A percentile compares a stretch with the other conserved stretches of the same genome.
These are phyloP conservation scores for Euphorbia pulcherrima DNA, from an alignment of 345 rosid species.

Conservation along the genomic window DNA sequence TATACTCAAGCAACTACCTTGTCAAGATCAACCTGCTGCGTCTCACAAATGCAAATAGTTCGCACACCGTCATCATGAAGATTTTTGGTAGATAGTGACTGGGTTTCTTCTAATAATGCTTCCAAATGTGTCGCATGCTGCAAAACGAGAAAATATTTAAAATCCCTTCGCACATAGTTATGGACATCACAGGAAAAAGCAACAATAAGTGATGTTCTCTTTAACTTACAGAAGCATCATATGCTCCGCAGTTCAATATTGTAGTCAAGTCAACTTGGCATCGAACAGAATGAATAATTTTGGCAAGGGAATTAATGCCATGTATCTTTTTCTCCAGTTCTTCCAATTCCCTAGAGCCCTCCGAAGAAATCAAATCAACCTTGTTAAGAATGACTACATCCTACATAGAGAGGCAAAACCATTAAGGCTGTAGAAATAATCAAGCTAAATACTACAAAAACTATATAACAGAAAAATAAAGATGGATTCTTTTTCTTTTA, in stretches of 20 bases:
- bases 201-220: slow-evolving; percentile 3
- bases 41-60: slow-evolving; percentile 67
- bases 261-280: slow-evolving; percentile 74
- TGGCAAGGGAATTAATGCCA: slow-evolving; percentile 73
- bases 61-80: slow-evolving; percentile 75
- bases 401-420: slow-evolving; percentile 39
- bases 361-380: slow-evolving; percentile 73
- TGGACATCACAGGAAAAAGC: background rate
- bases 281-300: slow-evolving; percentile 57
- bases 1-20: slow-evolving; percentile 48
- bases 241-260: slow-evolving; percentile 67
- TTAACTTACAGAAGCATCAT: slow-evolving; percentile 76
- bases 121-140: slow-evolving; percentile 68
- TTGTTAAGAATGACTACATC: slow-evolving; percentile 89
- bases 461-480: background rate
- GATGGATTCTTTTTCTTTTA: background rate
- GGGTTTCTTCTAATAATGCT: slow-evolving; percentile 59
- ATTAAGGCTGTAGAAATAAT: slow-evolving; percentile 12
- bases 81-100: slow-evolving; percentile 49
- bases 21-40: slow-evolving; percentile 51
- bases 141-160: background rate
- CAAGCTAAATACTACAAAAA: background rate
- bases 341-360: slow-evolving; percentile 48
- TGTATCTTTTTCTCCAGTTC: slow-evolving; percentile 71
- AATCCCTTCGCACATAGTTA: slow-evolving; percentile 21